These are phyloP conservation scores for Helotiales sp. DNA, from an alignment of 2,329 filamentous ascomycete species.

Conservation along the genomic window DNA sequence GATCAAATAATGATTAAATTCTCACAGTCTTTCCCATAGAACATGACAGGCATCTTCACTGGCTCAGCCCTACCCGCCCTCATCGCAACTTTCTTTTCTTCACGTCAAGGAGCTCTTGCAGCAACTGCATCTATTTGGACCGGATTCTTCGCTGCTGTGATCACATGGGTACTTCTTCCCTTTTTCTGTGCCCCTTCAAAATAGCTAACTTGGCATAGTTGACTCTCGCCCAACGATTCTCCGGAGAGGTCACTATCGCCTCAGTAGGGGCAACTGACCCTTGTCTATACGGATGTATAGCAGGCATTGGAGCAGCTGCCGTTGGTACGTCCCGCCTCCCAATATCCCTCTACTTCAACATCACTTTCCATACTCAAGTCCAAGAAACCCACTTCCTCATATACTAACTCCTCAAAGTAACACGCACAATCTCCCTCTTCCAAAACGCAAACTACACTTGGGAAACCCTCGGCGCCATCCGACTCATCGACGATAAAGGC, in stretches of 20 bases:
- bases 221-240: constrained; percentile 11
- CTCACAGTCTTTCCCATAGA: neutral
- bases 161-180: constrained; percentile 8
- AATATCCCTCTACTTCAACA: too few relatives aligned
- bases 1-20: neutral
- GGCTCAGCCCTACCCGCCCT: constrained; percentile 11
- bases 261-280: constrained; percentile 11
- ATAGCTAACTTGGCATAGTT: neutral
- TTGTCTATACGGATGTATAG: constrained; percentile 13
- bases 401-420: too few relatives aligned
- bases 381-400: too few relatives aligned
- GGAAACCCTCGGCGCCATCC: constrained; percentile 7
- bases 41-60: constrained; percentile 13
- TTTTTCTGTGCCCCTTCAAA: neutral
- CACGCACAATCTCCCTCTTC: constrained; percentile 10
- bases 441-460: constrained; percentile 7
- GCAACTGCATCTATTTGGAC: constrained; percentile 13
- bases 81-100: constrained; percentile 11
- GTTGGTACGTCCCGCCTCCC: too few relatives aligned
- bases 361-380: too few relatives aligned
- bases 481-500: constrained; percentile 5
- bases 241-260: constrained; percentile 7
- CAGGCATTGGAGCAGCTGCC: constrained; percentile 10
- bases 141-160: constrained; percentile 15
- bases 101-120: constrained; percentile 14